phyloP scores from a whole-genome alignment of 345 rosid genomes.

The Punica granatum region DNA sequence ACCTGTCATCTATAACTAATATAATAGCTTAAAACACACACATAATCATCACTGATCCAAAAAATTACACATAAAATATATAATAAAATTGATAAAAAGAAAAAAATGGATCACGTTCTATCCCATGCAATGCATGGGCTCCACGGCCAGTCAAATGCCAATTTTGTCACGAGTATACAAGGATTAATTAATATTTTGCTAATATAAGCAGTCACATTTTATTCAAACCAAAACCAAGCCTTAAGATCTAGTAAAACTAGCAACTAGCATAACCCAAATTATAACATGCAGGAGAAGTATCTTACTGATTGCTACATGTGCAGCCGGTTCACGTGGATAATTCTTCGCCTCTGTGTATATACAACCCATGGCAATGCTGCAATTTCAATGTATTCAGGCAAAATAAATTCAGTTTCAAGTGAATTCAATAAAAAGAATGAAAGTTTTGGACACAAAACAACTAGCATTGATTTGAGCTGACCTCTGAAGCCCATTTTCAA shows the following conservation, averaged over 20 bases:
- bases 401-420: not conserved
- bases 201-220: not conserved
- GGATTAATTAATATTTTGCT: not conserved
- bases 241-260: not conserved
- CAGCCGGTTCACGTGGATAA: conserved; percentile 99
- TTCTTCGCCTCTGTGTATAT: conserved; percentile 93
- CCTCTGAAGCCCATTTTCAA: conserved; percentile 89
- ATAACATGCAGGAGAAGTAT: conserved; percentile 8
- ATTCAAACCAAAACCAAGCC: not conserved
- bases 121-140: too few relatives aligned
- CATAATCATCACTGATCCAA: too few relatives aligned
- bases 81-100: too few relatives aligned
- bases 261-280: not conserved
- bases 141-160: too few relatives aligned
- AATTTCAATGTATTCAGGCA: conserved; percentile 8
- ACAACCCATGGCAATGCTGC: conserved; percentile 95
- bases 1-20: too few relatives aligned
- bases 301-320: conserved; percentile 98
- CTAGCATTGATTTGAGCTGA: conserved; percentile 17
- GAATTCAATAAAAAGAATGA: not conserved
- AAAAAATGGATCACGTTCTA: too few relatives aligned
- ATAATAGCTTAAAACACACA: too few relatives aligned
- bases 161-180: not conserved
- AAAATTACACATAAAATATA: too few relatives aligned
- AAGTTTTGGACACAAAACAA: conserved; percentile 1